Percentiles rank a stretch among this genome's conserved stretches.
Conservation (phyloP, 1,284 basidiomycete species). For the Vanrija sp. region DNA sequence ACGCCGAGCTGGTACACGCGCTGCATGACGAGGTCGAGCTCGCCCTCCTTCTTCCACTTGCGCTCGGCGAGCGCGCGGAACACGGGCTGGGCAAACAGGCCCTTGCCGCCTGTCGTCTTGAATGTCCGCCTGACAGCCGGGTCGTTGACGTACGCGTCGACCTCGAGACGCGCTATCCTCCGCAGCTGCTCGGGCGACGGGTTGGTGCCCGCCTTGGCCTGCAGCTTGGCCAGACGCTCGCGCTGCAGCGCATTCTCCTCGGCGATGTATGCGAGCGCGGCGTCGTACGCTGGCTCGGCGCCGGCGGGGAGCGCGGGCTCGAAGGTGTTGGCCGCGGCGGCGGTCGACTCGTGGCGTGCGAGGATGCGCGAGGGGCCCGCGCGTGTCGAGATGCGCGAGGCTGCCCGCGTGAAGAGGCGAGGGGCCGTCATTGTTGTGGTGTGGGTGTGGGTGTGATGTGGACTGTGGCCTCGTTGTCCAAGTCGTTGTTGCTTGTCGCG, state of each 20-base stretch:
- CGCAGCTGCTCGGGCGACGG: constrained; percentile 10
- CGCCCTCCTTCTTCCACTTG: constrained; percentile 77
- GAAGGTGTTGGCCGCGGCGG: constrained; percentile 23
- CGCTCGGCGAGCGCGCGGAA: constrained; percentile 79
- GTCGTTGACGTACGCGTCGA: constrained; percentile 43
- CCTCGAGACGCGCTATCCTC: constrained; percentile 31
- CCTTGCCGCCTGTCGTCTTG: constrained; percentile 33
- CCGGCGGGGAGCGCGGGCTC: constrained; percentile 41
- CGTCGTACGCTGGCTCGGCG: constrained; percentile 43
- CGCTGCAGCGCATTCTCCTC: constrained; percentile 5
- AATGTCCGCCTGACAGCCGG: constrained; percentile 37
- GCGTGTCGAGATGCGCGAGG: constrained; percentile 7
- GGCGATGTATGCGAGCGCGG: constrained; percentile 37
- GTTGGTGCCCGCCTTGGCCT: not conserved
- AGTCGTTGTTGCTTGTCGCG: too few species aligned
- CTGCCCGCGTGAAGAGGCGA: constrained; percentile 15
- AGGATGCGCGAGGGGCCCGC: constrained; percentile 15
- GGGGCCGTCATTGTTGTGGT: constrained; percentile 11
- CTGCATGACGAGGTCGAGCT: constrained; percentile 85
- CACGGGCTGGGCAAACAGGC: constrained; percentile 55
- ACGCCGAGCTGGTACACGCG: constrained; percentile 84
- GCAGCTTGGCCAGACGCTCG: constrained; percentile 1
- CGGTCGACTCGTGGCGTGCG: constrained; percentile 15
- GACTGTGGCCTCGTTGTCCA: too few species aligned
- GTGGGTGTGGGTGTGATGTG: too few species aligned